These are phyloP conservation scores for Ophiocordyceps camponoti-leonardi DNA, from an alignment of 2,329 filamentous ascomycete species.

Conservation along the genomic window DNA sequence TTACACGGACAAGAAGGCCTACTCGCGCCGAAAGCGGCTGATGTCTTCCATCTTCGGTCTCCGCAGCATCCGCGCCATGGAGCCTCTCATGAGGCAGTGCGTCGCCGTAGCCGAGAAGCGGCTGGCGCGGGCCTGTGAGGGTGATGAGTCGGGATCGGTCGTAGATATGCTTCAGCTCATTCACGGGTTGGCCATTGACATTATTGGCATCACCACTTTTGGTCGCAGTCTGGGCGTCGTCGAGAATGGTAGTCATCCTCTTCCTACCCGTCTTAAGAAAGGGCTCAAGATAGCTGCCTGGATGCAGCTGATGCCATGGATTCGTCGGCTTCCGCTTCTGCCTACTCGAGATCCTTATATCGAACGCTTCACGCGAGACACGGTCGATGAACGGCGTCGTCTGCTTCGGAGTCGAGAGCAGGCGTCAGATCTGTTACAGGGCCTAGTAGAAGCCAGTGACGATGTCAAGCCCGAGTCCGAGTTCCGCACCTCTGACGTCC, in stretches of 20 bases:
- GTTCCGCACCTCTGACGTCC: constrained; percentile 1
- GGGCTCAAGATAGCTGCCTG: not conserved
- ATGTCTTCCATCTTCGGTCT: not conserved
- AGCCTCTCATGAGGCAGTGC: not conserved
- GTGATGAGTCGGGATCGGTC: not conserved
- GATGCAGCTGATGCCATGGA: constrained; percentile 1
- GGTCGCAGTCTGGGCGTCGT: not conserved
- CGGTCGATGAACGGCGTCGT: not conserved
- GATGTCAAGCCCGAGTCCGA: not conserved
- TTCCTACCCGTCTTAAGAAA: not conserved
- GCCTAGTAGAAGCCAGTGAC: not conserved
- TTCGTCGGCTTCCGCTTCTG: not conserved
- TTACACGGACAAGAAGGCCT: constrained; percentile 1
- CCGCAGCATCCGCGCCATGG: not conserved
- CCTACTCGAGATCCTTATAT: constrained; percentile 1
- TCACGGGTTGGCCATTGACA: not conserved
- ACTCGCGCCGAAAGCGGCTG: not conserved
- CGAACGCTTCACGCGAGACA: constrained; percentile 1
- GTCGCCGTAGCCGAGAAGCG: not conserved
- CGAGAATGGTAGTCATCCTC: not conserved
- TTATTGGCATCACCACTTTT: constrained; percentile 1
- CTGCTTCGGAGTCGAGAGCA: too few species aligned
- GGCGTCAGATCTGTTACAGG: constrained; percentile 1
- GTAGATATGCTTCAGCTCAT: constrained; percentile 1
- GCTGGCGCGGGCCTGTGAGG: not conserved